Base-by-base conservation (phyloP, 2,329 filamentous ascomycete species). In the Ophidiomyces ophidiicola region DNA sequence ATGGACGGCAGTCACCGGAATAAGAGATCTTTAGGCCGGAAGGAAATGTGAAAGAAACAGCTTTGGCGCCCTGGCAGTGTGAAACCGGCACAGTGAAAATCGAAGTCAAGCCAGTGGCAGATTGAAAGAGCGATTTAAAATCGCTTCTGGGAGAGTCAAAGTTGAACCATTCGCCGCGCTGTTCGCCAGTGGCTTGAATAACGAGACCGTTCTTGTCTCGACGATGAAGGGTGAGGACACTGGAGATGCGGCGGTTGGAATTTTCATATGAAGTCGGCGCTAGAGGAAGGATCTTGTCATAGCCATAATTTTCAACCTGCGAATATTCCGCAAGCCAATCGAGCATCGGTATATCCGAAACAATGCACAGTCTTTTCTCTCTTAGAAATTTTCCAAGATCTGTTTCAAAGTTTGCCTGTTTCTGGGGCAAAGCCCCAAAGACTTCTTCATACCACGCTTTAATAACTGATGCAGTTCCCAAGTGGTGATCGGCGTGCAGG, bases 401-500 rank as follows among this genome's bases (percentile, higher is more conserved):
- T 5, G 32, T 50, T 37, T 57, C 53, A 63, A 71, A 46, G 62
- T 64, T 44, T 7, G 49, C 42, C 12, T 57, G 48, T n/a, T 48
- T 48, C 12, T 65, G 44, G 10, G 58, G 51, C 6, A 47, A 45
- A 19, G 41, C 30, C 10, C 55, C 57, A 48, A 74, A 71, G 14
- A 68, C 68, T 30, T 77, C 70, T 39, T 67, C 52, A 48, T 83
- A 76, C 83, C 86, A 94, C 4, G 82, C 82, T 52, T 74, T 78
- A 53, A 96, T 75, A n/a, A 96, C 66, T 4, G 78, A 74, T n/a
- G 75, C 70, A 1, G 78, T 82, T 19, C 90, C 90, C 14, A 98
- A 72, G 55, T 96, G 90, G 61, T 98, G 90, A 62, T 98, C 90
- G 3, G 90, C 90, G 59, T 98, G 90, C 46, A 93, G 68, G 62